Evolutionary conservation across 73 alveolate species (phyloP), one percentile per base, ranked within the genome.

Genomic region (Tetrahymena thermophila): DNA sequence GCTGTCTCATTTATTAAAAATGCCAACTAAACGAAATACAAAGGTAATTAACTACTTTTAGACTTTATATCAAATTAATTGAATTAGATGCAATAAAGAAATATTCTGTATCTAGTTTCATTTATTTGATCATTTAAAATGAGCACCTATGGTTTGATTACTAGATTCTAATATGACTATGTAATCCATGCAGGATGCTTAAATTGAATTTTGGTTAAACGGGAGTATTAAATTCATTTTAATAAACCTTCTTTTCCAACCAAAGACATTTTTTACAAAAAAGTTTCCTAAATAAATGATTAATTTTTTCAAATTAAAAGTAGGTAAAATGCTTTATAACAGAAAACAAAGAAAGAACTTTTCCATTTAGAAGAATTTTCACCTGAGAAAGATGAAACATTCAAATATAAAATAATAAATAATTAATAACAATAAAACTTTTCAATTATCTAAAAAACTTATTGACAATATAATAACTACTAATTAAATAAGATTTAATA

Each of bases 121-220:
- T 50, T 50, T 1, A 0, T 3, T 50, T 19, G 83, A 15, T 50
- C 4, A 50, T 71, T 71, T 23, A 71, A 71, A 71, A 71, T 71
- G 89, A 71, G 89, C 89, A n/a, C 37, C 89, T 71, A 71, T 71
- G 89, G 89, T 71, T 71, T 71, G 89, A 71, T 71, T 71, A 71
- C 89, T 71, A 71, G 89, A 71, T 71, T 28, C 35, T 28, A 15
- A 5, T 23, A 71, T 71, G 89, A 31, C 89, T 71, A 71, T 28
- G 89, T 71, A 71, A 71, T 71, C 89, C 89, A 71, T 25, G 89
- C 89, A 71, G 89, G 89, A 71, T 28, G 89, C 89, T 71, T 31
- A 71, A 10, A 71, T 71, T 71, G 89, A 71, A 71, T 71, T 71
- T 71, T 71, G 89, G 89, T 28, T 71, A 7, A 28, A 71, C 35